Conservation (phyloP, 2,329 filamentous ascomycete species). For the Venturia pyrina region DNA sequence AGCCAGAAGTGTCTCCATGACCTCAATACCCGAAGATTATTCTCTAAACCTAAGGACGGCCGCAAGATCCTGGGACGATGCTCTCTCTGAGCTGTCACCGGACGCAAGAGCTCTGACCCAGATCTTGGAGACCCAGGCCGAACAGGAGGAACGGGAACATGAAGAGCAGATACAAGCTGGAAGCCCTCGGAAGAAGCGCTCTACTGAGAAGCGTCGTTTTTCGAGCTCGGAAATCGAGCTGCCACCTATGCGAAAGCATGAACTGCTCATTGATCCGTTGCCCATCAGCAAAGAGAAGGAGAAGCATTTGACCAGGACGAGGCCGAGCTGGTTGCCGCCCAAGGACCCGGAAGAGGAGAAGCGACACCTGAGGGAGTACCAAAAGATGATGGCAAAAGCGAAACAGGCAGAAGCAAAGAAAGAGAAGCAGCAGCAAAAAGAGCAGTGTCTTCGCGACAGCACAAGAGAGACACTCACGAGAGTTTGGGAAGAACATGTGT, state of each 20-base stretch:
- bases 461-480: conserved; percentile 39
- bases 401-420: conserved; percentile 45
- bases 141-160: conserved; percentile 43
- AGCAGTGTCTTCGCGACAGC: conserved; percentile 42
- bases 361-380: conserved; percentile 75
- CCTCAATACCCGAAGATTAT: conserved; percentile 7
- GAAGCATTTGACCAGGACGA: conserved; percentile 64
- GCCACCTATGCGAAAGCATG: conserved; percentile 59
- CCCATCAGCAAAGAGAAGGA: conserved; percentile 82
- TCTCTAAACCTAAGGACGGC: neutral
- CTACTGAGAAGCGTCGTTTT: conserved; percentile 40
- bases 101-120: conserved; percentile 69
- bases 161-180: conserved; percentile 45
- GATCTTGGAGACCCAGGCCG: conserved; percentile 69
- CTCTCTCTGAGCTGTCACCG: conserved; percentile 55
- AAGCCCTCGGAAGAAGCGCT: conserved; percentile 17
- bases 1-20: conserved; percentile 14
- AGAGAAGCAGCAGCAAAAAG: conserved; percentile 39
- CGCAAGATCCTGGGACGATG: conserved; percentile 61
- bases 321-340: conserved; percentile 75
- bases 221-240: conserved; percentile 40
- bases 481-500: conserved; percentile 67
- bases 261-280: conserved; percentile 76
- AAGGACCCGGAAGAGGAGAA: conserved; percentile 87
- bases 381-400: conserved; percentile 65